A percentile compares a stretch with the other conserved stretches of the same genome.
phyloP scores from a whole-genome alignment of 352 stramenopile species.

The Globisporangium nunn region DNA sequence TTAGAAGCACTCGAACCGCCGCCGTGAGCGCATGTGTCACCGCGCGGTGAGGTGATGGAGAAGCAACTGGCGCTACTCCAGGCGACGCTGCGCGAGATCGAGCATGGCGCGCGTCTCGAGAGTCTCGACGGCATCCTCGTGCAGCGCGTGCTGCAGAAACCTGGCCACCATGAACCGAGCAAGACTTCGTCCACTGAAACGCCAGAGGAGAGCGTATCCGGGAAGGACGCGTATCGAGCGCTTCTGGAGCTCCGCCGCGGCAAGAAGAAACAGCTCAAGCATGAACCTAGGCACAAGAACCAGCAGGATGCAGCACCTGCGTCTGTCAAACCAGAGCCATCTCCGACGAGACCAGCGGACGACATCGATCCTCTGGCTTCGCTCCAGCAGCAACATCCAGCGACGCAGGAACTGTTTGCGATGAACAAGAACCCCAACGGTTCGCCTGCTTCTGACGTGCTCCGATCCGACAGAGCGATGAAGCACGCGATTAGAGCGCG shows the following conservation, averaged over 20 bases:
- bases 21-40: too few relatives aligned
- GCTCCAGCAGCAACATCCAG: background rate
- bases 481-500: constrained; percentile 15
- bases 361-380: background rate
- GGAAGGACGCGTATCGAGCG: constrained; percentile 34
- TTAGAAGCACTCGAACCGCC: too few relatives aligned
- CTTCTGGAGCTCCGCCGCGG: constrained; percentile 24
- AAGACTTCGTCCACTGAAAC: background rate
- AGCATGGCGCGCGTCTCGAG: constrained; percentile 39
- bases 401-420: background rate
- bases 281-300: background rate
- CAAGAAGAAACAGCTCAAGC: constrained; percentile 11
- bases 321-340: background rate
- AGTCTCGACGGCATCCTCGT: constrained; percentile 42
- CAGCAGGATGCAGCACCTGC: background rate
- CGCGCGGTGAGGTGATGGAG: constrained; percentile 4
- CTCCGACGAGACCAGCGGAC: background rate
- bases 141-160: constrained; percentile 34
- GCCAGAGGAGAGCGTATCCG: constrained; percentile 10
- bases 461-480: constrained; percentile 14
- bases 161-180: background rate
- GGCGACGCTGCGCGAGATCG: constrained; percentile 42
- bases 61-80: constrained; percentile 38
- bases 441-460: background rate
- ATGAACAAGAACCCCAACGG: background rate